phyloP scores from a whole-genome alignment of 495 filamentous ascomycete species.

The Trichocladium uniseriatum region DNA sequence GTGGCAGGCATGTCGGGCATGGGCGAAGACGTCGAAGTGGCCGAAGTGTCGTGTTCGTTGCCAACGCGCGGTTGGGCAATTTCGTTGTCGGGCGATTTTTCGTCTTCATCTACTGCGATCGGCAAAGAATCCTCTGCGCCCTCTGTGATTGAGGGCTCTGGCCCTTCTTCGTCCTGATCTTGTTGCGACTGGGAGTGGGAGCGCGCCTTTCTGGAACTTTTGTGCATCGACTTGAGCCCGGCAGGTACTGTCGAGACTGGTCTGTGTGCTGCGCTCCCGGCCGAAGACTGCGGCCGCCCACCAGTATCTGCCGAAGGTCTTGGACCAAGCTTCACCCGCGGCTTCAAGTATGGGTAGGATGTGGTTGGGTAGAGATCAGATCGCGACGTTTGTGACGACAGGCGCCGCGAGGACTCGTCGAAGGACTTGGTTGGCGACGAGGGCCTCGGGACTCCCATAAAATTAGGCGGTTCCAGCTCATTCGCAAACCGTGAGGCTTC shows the following conservation, averaged over 20 bases:
- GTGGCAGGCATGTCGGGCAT: conserved; percentile 34
- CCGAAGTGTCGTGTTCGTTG: conserved; percentile 37
- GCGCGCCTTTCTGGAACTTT: conserved; percentile 35
- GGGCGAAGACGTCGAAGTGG: conserved; percentile 43
- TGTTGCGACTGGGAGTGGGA: conserved; percentile 13
- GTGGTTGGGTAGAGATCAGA: conserved; percentile 54
- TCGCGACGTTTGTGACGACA: conserved; percentile 59
- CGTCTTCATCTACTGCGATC: conserved; percentile 14
- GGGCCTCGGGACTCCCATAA: conserved; percentile 30
- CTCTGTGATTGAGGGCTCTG: conserved; percentile 21
- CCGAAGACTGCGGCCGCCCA: conserved; percentile 55
- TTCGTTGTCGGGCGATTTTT: conserved; percentile 17
- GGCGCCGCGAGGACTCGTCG: conserved; percentile 31
- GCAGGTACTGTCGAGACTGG: conserved; percentile 63
- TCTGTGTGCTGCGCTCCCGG: conserved; percentile 43
- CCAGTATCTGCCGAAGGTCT: conserved; percentile 64
- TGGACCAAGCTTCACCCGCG: conserved; percentile 76
- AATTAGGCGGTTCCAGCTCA: conserved; percentile 30
- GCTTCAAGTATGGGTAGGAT: conserved; percentile 47
- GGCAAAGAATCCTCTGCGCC: conserved; percentile 14
- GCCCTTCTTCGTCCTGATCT: conserved; percentile 23
- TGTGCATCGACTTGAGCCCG: conserved; percentile 41
- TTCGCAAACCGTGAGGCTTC: conserved; percentile 35
- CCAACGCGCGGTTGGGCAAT: conserved; percentile 29
- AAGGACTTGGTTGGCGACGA: conserved; percentile 32